Evolutionary conservation across 75 land plant genomes (phyloP).

Genomic region (Larix kaempferi): DNA sequence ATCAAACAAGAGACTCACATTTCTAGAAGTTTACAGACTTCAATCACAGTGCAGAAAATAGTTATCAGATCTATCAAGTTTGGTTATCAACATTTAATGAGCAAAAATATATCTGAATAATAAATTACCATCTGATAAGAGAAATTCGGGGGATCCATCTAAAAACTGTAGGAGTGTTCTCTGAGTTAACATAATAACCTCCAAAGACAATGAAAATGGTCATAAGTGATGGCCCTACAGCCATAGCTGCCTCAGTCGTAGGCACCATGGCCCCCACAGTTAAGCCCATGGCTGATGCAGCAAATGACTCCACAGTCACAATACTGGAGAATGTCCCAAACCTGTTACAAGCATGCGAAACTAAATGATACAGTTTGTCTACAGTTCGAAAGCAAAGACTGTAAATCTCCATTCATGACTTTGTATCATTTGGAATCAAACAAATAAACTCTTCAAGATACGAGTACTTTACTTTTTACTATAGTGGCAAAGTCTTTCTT

Average conservation of each 20-base stretch:
- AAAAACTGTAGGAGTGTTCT: conserved; percentile 87
- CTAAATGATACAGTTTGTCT: not conserved
- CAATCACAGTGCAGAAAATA: not conserved
- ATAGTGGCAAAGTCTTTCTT: too few relatives aligned
- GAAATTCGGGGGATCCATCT: conserved; percentile 97
- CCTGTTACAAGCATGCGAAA: conserved; percentile 32
- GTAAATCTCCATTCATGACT: not conserved
- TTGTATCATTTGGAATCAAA: not conserved
- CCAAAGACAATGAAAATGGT: conserved; percentile 99
- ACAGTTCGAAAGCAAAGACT: not conserved
- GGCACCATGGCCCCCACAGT: conserved; percentile 99
- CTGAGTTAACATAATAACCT: conserved; percentile 97
- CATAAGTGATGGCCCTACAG: conserved; percentile 97
- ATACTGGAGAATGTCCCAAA: conserved; percentile 87
- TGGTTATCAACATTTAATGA: not conserved
- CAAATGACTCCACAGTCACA: conserved; percentile 90
- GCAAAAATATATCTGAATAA: not conserved
- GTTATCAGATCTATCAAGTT: not conserved
- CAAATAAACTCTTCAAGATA: not conserved
- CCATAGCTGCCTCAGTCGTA: conserved; percentile 97
- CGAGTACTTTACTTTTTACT: too few relatives aligned
- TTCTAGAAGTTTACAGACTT: not conserved
- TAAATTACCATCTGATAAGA: conserved; percentile 87
- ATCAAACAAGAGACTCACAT: not conserved
- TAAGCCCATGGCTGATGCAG: conserved; percentile 99